phyloP scores from a whole-genome alignment of 23 red algal genomes.

The Gracilaria vermiculophylla region DNA sequence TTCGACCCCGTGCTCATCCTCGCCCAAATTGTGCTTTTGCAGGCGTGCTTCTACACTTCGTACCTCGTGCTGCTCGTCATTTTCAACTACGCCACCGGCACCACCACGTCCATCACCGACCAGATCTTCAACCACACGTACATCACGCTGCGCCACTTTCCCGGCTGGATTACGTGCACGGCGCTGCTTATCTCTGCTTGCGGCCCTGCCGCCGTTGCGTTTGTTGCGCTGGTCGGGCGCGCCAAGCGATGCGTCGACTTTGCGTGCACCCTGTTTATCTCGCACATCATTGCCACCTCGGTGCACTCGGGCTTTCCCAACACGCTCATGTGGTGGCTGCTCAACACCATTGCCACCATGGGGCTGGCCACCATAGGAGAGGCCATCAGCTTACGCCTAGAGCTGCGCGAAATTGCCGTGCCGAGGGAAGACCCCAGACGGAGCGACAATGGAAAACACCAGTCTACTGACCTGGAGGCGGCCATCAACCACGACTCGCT shows the following conservation, averaged over 20 bases:
- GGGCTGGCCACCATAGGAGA: slow-evolving; percentile 63
- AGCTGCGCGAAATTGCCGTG: slow-evolving; percentile 76
- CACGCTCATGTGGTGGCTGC: slow-evolving; percentile 71
- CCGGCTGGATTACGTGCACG: slow-evolving; percentile 65
- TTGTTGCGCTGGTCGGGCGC: slow-evolving; percentile 70
- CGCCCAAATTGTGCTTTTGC: slow-evolving; percentile 72
- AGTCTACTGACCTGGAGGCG: not conserved
- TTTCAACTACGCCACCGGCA: slow-evolving; percentile 62
- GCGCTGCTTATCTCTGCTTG: slow-evolving; percentile 60
- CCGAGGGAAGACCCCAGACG: not conserved
- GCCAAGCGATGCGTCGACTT: slow-evolving; percentile 84
- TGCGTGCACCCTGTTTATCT: slow-evolving; percentile 72
- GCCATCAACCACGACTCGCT: not conserved
- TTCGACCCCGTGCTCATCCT: slow-evolving; percentile 77
- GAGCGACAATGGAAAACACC: not conserved
- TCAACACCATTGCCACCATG: slow-evolving; percentile 51
- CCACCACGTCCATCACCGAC: slow-evolving; percentile 38
- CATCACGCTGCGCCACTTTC: slow-evolving; percentile 65
- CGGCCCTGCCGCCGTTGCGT: slow-evolving; percentile 47
- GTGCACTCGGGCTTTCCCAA: slow-evolving; percentile 71
- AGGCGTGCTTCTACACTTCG: slow-evolving; percentile 68
- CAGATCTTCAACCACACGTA: slow-evolving; percentile 69
- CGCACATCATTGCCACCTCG: slow-evolving; percentile 68
- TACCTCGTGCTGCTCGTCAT: slow-evolving; percentile 50
- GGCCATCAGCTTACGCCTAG: slow-evolving; percentile 45